phyloP scores from a whole-genome alignment of 129 eudicot genomes.

The Chrysanthemum seticuspe region DNA sequence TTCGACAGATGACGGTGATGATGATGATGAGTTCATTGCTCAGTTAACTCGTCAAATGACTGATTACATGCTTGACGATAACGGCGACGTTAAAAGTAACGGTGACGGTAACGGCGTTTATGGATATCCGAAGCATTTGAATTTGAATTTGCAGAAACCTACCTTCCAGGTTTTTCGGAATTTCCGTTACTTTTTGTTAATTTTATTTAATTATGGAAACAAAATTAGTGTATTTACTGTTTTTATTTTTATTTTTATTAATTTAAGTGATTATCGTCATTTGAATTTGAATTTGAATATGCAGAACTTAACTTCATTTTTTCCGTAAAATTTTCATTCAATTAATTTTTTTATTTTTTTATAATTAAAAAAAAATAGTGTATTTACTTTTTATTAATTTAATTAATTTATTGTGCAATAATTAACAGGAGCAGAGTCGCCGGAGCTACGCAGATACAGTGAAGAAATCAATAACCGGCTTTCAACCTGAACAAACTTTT shows the following conservation, averaged over 20 bases:
- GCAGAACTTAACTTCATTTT: background rate
- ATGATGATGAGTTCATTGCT: constrained; percentile 56
- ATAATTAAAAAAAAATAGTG: background rate
- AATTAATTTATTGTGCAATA: background rate
- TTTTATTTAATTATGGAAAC: background rate
- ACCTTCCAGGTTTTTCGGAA: constrained; percentile 38
- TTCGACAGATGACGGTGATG: constrained; percentile 42
- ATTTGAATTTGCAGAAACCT: constrained; percentile 20
- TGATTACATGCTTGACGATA: constrained; percentile 69
- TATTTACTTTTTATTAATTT: background rate
- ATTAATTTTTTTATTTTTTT: background rate
- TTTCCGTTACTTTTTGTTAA: background rate
- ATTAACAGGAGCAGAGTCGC: constrained; percentile 24
- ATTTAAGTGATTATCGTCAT: too few species aligned
- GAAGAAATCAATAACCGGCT: constrained; percentile 30
- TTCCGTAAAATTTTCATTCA: too few species aligned
- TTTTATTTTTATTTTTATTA: background rate
- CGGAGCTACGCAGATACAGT: constrained; percentile 41
- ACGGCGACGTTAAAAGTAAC: constrained; percentile 26
- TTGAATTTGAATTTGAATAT: too few species aligned
- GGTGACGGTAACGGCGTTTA: background rate
- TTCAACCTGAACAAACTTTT: constrained; percentile 9
- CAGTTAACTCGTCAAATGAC: constrained; percentile 79
- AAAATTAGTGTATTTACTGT: background rate
- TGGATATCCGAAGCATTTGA: constrained; percentile 1